phyloP scores from a whole-genome alignment of 148 eudicot genomes.

The Nepenthes mirabilis region DNA sequence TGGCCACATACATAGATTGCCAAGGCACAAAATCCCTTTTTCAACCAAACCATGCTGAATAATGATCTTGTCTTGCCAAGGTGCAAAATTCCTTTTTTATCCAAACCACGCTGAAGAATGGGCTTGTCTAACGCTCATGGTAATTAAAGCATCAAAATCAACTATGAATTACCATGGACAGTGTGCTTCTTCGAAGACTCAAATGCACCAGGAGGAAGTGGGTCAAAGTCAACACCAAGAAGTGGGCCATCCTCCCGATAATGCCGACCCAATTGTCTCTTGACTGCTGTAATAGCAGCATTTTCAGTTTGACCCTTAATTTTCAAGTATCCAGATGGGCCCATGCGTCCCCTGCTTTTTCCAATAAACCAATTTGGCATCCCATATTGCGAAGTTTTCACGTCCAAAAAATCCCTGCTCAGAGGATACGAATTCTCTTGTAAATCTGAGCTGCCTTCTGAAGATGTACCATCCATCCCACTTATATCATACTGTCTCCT shows the following conservation, averaged over 20 bases:
- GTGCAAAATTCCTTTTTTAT: background rate
- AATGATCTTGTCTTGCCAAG: background rate
- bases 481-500: constrained; percentile 26
- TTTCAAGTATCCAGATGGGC: constrained; percentile 91
- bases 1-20: too few relatives aligned
- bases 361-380: constrained; percentile 24
- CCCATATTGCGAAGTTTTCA: constrained; percentile 27
- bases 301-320: constrained; percentile 73
- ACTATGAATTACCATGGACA: constrained; percentile 25
- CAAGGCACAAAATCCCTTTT: background rate
- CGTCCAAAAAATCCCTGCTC: constrained; percentile 22
- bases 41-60: background rate
- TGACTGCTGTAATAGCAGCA: constrained; percentile 83
- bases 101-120: background rate
- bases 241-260: constrained; percentile 81
- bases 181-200: constrained; percentile 42
- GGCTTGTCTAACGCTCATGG: background rate
- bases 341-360: constrained; percentile 30
- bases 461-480: constrained; percentile 60
- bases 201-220: constrained; percentile 92
- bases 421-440: constrained; percentile 25
- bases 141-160: background rate
- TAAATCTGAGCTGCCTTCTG: constrained; percentile 59
- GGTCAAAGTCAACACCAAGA: constrained; percentile 78
- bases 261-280: constrained; percentile 74